Base-by-base conservation (phyloP, 2,329 filamentous ascomycete species). In the Parasarocladium wereldwijsianum region DNA sequence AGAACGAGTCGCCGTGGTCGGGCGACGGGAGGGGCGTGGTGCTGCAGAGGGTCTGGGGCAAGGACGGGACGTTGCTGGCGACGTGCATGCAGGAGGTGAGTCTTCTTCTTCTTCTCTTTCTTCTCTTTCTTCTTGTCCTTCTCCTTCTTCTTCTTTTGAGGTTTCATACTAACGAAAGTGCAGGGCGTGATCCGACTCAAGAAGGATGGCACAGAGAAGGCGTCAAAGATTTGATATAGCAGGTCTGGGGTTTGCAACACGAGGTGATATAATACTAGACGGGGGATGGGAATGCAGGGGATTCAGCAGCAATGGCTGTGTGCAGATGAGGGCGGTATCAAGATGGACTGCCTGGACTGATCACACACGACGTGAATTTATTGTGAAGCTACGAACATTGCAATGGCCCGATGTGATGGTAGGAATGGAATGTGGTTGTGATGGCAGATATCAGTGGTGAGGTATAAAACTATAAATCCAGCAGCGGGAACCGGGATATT, bases 1-100 rank as follows among this genome's bases (percentile, higher is more conserved):
- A 86, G 58, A 82, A 82, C 68, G 69, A 80, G 52, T 83, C 72
- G 32, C 79, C 81, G 0, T 90, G 82, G 81, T 68, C 76, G 3
- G 80, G 76, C 2, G 77, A 85, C 43, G 81, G 80, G 4, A 64
- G 82, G 35, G 82, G 79, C 0, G 61, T 87, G 12, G 82, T 87
- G 23, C 69, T 66, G 41, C 79, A 85, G 60, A 68, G 70, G 51
- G 79, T 87, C 36, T 86, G 75, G 48, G 64, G 68, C 16, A 61
- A 58, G 39, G 75, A 85, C 36, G 82, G 82, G 14, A 76, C 64
- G 16, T 51, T 90, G 51, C 55, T 90, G 44, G 82, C 81, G 16
- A 86, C 72, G 18, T 87, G 82, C 49, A 67, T 82, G 34, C 82
- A 90, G 54, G 82, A 90, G 66, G 80, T 67, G 37, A 55, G 59